Percentiles rank a stretch among this genome's conserved stretches.
phyloP scores from a whole-genome alignment of 164 flowering plant species.

The Saururus chinensis region DNA sequence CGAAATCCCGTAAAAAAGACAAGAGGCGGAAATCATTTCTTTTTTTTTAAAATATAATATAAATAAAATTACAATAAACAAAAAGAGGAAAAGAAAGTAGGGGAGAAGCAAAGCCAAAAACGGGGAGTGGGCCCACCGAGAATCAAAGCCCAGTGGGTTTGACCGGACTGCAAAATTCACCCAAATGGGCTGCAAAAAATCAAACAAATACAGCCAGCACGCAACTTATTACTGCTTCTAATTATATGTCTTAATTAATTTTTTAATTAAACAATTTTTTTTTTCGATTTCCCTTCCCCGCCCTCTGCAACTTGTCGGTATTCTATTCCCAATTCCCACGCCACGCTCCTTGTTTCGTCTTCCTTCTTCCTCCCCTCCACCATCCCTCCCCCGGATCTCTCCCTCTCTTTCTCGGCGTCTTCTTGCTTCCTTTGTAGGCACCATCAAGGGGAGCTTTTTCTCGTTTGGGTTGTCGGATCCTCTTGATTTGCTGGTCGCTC shows the following conservation, averaged over 20 bases:
- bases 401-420: not conserved
- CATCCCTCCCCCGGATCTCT: not conserved
- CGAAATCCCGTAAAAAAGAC: not conserved
- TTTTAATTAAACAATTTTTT: not conserved
- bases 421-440: not conserved
- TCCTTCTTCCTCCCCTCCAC: not conserved
- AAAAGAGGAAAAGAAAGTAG: too few species aligned
- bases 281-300: slow-evolving; percentile 4
- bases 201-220: too few species aligned
- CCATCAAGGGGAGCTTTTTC: not conserved
- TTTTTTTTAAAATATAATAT: too few species aligned
- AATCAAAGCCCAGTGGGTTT: slow-evolving; percentile 20
- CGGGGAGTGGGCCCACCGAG: slow-evolving; percentile 3
- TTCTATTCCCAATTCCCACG: not conserved
- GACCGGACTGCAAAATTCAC: slow-evolving; percentile 17
- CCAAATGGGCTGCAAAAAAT: not conserved
- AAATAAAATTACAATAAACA: too few species aligned
- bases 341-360: not conserved
- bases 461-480: not conserved
- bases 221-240: not conserved
- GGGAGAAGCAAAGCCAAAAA: slow-evolving; percentile 4
- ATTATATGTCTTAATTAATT: not conserved
- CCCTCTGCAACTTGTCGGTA: slow-evolving; percentile 9
- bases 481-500: too few species aligned
- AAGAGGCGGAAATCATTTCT: not conserved